Evolutionary conservation across 257 asterid species (phyloP).

Genomic region (Nicotiana obtusifolia): DNA sequence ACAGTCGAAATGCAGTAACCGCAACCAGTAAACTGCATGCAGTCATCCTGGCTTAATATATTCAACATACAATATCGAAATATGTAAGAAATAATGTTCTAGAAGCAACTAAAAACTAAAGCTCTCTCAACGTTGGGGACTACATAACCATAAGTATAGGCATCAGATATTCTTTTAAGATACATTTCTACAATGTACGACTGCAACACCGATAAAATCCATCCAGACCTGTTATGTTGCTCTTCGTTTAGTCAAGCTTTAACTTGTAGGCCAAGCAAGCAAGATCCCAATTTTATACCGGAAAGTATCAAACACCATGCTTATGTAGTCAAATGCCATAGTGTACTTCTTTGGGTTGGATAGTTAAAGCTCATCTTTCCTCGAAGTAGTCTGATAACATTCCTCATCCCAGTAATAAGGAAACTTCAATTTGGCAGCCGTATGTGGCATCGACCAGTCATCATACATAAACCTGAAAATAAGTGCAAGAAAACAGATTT

Average conservation of each 20-base stretch:
- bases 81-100: background rate
- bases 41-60: background rate
- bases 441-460: conserved; percentile 90
- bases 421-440: conserved; percentile 76
- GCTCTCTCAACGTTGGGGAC: background rate
- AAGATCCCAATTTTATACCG: background rate
- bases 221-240: background rate
- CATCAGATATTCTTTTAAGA: background rate
- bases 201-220: background rate
- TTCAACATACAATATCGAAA: background rate
- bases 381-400: conserved; percentile 35
- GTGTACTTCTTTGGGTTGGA: background rate
- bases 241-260: background rate
- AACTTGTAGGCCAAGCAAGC: background rate
- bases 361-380: conserved; percentile 71
- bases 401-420: conserved; percentile 79
- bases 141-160: background rate
- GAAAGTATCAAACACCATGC: background rate
- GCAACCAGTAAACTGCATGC: background rate
- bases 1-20: background rate
- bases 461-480: conserved; percentile 72
- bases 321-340: background rate
- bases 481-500: background rate
- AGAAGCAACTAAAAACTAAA: background rate
- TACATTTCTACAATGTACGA: background rate